A percentile compares a stretch with the other conserved stretches of the same genome.
Conservation (phyloP, 2,329 filamentous ascomycete genomes). For the Xylaria hypoxylon region DNA sequence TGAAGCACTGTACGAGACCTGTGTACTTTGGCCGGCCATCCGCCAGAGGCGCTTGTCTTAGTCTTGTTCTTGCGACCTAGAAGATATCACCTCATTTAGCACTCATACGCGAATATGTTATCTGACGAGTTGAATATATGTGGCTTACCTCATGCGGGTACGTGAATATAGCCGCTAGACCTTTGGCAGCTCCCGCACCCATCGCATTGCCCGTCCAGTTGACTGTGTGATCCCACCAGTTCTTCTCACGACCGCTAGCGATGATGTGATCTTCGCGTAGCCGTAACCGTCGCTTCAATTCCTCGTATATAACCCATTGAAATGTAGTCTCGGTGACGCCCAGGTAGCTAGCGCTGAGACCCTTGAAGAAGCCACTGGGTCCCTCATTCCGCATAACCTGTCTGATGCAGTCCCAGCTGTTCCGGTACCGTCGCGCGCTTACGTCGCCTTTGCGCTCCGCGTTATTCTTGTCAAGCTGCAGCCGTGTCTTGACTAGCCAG, state of each 20-base stretch:
- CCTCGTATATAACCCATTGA: constrained; percentile 95
- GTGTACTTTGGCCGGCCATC: constrained; percentile 85
- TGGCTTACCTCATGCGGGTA: constrained; percentile 86
- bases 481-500: constrained; percentile 92
- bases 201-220: constrained; percentile 82
- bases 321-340: constrained; percentile 90
- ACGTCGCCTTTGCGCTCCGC: constrained; percentile 68
- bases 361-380: constrained; percentile 84
- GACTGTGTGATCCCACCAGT: constrained; percentile 78
- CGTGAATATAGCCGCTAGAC: constrained; percentile 83
- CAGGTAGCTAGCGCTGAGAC: constrained; percentile 90
- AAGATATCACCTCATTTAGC: constrained; percentile 15
- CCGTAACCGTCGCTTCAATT: constrained; percentile 82
- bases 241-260: constrained; percentile 71
- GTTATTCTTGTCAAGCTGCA: constrained; percentile 90
- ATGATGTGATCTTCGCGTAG: constrained; percentile 69
- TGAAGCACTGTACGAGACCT: constrained; percentile 88
- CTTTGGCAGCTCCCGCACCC: constrained; percentile 85
- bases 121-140: not conserved
- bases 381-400: constrained; percentile 87
- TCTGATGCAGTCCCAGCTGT: constrained; percentile 86
- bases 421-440: constrained; percentile 78
- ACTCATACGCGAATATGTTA: not conserved
- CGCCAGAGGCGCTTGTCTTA: constrained; percentile 84
- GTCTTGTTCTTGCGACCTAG: constrained; percentile 81